Evolutionary conservation across 179 eudicot species (phyloP).

Genomic region (Beta macrorhiza): DNA sequence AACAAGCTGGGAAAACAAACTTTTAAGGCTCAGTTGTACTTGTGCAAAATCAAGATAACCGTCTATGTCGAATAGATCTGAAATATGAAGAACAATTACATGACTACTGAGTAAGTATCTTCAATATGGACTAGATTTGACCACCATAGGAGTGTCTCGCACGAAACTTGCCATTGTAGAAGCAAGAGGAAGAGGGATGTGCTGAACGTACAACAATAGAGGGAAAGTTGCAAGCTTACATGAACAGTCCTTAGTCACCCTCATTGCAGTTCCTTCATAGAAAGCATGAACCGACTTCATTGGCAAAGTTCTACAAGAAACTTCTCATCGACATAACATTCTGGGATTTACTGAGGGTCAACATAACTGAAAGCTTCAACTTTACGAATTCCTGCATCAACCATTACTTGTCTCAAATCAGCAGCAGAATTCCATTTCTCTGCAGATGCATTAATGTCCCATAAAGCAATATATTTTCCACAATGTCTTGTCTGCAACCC

Average conservation of each 20-base stretch:
- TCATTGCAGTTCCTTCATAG: background rate
- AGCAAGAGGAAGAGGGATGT: background rate
- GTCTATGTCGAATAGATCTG: background rate
- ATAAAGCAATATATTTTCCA: constrained; percentile 49
- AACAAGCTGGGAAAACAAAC: background rate
- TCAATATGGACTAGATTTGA: background rate
- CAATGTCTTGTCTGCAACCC: constrained; percentile 39
- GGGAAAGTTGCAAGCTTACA: background rate
- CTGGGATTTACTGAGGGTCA: constrained; percentile 9
- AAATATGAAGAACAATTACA: background rate
- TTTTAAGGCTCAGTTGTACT: background rate
- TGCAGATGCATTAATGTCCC: constrained; percentile 49
- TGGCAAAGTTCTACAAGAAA: background rate
- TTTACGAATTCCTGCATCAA: constrained; percentile 41
- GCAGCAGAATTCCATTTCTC: constrained; percentile 54
- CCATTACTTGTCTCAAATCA: constrained; percentile 49
- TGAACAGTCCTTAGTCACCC: background rate
- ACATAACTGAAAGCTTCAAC: constrained; percentile 44
- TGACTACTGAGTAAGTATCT: background rate
- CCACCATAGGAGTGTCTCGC: background rate
- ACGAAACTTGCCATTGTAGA: background rate
- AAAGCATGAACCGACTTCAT: no score
- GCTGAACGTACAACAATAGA: background rate
- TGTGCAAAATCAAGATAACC: background rate
- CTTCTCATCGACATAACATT: background rate